These are phyloP conservation scores for Helianthus tuberosus DNA, from an alignment of 129 eudicot genomes.

Conservation along the genomic window DNA sequence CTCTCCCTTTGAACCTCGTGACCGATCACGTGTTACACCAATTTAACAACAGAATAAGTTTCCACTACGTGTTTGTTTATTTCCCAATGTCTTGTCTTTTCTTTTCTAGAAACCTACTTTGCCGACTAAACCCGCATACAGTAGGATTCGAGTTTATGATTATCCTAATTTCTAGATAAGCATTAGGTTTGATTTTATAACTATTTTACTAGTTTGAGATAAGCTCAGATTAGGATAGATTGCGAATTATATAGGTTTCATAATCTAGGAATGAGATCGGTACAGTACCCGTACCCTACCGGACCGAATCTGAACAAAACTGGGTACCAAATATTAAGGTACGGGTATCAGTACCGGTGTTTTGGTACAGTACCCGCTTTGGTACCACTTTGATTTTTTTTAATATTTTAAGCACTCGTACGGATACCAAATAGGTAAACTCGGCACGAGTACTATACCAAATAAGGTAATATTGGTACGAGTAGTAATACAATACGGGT, in stretches of 20 bases:
- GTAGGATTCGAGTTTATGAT: constrained; percentile 5
- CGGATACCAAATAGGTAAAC: too few species aligned
- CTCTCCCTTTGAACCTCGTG: constrained; percentile 7
- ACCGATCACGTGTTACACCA: constrained; percentile 26
- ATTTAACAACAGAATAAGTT: constrained; percentile 16
- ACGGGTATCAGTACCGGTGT: too few species aligned
- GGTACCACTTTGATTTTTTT: too few species aligned
- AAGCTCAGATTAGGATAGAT: neutral
- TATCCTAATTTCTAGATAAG: constrained; percentile 11
- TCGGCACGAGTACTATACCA: too few species aligned
- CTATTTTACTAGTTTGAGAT: neutral
- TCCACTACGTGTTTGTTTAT: constrained; percentile 20
- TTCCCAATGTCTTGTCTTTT: constrained; percentile 7
- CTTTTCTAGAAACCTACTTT: constrained; percentile 10
- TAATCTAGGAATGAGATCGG: too few species aligned
- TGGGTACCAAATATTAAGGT: too few species aligned
- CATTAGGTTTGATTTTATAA: neutral
- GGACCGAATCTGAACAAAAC: too few species aligned
- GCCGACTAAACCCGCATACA: neutral
- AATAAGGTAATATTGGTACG: too few species aligned
- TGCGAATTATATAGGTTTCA: neutral
- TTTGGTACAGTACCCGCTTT: too few species aligned
- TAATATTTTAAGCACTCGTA: too few species aligned
- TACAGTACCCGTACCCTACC: too few species aligned
- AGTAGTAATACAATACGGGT: too few species aligned